These are phyloP conservation scores for Phragmites australis DNA, from an alignment of 176 grass and related monocot species.

Conservation along the genomic window DNA sequence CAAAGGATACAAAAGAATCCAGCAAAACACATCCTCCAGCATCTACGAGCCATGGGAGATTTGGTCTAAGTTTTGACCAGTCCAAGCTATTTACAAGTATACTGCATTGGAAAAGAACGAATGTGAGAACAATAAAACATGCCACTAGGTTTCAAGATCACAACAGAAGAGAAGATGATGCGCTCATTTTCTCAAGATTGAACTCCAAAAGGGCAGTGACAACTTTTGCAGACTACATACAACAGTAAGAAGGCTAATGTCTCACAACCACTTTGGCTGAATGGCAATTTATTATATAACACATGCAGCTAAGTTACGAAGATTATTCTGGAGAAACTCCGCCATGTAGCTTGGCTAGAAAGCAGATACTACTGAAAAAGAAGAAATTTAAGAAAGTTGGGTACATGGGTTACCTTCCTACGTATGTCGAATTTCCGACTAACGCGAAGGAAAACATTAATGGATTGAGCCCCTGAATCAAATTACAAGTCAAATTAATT, in stretches of 20 bases:
- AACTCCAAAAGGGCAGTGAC: neutral
- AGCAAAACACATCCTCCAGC: slow-evolving; percentile 88
- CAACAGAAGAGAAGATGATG: neutral
- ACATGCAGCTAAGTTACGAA: neutral
- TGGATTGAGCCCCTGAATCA: slow-evolving; percentile 80
- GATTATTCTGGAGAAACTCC: neutral
- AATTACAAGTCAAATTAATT: slow-evolving; percentile 40
- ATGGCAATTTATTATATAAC: neutral
- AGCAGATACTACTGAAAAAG: neutral
- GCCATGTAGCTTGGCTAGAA: neutral
- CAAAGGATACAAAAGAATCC: slow-evolving; percentile 94
- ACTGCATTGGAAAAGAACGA: slow-evolving; percentile 54
- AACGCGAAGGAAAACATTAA: slow-evolving; percentile 95
- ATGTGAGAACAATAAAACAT: neutral
- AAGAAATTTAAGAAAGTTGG: slow-evolving; percentile 3
- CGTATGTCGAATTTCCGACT: slow-evolving; percentile 83
- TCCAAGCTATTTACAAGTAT: slow-evolving; percentile 92
- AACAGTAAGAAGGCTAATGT: slow-evolving; percentile 16
- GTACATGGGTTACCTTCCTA: slow-evolving; percentile 73
- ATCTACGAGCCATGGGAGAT: slow-evolving; percentile 95
- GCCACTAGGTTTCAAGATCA: neutral
- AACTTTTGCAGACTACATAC: neutral
- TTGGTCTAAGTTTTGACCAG: slow-evolving; percentile 76
- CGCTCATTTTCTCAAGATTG: neutral
- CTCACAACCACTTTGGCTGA: neutral